phyloP scores from a whole-genome alignment of 1,284 basidiomycete genomes.

The Xerocomus minutiporus region DNA sequence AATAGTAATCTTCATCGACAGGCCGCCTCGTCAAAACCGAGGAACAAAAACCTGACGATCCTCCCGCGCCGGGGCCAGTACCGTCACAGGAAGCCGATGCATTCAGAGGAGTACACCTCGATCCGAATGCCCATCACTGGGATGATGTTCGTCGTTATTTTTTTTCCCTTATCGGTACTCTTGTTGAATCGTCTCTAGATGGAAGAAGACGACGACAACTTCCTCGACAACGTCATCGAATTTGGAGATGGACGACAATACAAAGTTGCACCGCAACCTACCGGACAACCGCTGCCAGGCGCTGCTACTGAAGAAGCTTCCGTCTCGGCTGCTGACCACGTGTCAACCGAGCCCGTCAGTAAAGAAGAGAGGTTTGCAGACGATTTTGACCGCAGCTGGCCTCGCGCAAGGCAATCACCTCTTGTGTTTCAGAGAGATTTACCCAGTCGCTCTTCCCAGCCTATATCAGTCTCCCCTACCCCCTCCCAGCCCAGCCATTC shows the following conservation, averaged over 20 bases:
- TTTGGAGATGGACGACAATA: conserved; percentile 90
- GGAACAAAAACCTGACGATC: conserved; percentile 36
- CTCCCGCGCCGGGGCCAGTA: conserved; percentile 44
- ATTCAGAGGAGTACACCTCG: conserved; percentile 85
- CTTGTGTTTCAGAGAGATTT: conserved; percentile 41
- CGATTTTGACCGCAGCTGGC: conserved; percentile 93
- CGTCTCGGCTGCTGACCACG: conserved; percentile 21
- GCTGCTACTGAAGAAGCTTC: conserved; percentile 15
- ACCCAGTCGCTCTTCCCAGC: conserved; percentile 34
- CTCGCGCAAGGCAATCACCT: conserved; percentile 53
- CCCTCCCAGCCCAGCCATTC: conserved; percentile 43
- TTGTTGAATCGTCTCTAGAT: conserved; percentile 43
- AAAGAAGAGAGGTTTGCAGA: conserved; percentile 81
- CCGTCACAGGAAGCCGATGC: conserved; percentile 77
- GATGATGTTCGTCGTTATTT: conserved; percentile 71
- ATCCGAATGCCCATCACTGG: conserved; percentile 93
- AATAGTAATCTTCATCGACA: conserved; percentile 14
- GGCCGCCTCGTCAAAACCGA: conserved; percentile 24
- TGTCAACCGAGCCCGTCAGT: conserved; percentile 37
- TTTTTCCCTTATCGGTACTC: not conserved
- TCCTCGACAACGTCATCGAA: conserved; percentile 84
- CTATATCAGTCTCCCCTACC: conserved; percentile 31
- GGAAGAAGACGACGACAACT: conserved; percentile 89
- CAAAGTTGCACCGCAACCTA: conserved; percentile 58
- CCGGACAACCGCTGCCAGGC: conserved; percentile 22